Base-by-base conservation (phyloP, 2,329 filamentous ascomycete genomes). In the Coniella vitis region DNA sequence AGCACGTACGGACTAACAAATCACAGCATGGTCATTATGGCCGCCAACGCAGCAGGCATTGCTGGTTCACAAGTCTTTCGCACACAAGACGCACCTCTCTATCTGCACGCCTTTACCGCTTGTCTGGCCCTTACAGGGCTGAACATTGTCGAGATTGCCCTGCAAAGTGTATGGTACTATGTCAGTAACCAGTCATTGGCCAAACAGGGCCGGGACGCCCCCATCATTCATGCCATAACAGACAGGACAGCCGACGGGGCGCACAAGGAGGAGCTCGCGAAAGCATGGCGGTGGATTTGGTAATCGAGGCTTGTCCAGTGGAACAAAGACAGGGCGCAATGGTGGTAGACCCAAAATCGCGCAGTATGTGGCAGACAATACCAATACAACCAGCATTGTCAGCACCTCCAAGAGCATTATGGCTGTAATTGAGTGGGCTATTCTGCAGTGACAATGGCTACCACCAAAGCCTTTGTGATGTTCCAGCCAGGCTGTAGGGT, bases 31-130 rank as follows among this genome's bases (percentile, higher is more conserved):
- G 25, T 39, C n/a, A 78, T 82, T 53, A 81, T 81, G 77, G 73
- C 73, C n/a, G 78, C 76, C 41, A 83, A 83, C 55, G 75, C 74
- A 21, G 76, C 76, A 0, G 77, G 76, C 20, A 81, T 83, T 41
- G 77, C 78, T 44, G 78, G 78, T 2, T 75, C 76, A 0, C 78
- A 82, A 57, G 74, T 82, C 52, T 81, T 81, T 68, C 73, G 72
- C 19, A 55, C 61, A 0, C 73, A 78, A 43, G 75, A 79, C 54
- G 61, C 59, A 35, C 75, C 76, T 0, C 63, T 67, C 2, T 79
- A 79, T 58, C 34, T 48, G 4, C 58, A 56, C 34, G 60, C 53
- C 1, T 58, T 61, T 21, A 60, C 58, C 1, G 58, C 52, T 2
- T 58, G 57, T 20, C 40, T 60, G 7, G 55, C 51, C n/a, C 53